Percentiles rank a stretch among this genome's conserved stretches.
These are phyloP conservation scores for Porogramme epimiltina DNA, from an alignment of 1,284 basidiomycete species.

Conservation along the genomic window DNA sequence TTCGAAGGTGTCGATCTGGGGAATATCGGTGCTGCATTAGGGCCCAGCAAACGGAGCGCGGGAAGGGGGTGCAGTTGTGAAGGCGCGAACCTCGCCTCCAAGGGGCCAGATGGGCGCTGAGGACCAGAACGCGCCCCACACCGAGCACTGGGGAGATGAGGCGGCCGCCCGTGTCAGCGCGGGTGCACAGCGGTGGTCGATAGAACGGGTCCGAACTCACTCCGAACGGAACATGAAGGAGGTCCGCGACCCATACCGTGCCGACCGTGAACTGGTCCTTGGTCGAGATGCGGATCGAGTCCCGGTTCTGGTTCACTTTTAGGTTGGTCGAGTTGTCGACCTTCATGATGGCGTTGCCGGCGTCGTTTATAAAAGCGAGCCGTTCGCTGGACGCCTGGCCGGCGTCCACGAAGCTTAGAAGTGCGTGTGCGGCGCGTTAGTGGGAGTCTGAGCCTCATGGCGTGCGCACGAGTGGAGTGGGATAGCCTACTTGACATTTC, in stretches of 20 bases:
- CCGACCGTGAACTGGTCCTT: conserved; percentile 62
- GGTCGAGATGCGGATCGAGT: conserved; percentile 66
- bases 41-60: conserved; percentile 1
- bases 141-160: conserved; percentile 53
- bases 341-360: conserved; percentile 68
- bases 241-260: conserved; percentile 66
- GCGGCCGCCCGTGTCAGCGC: conserved; percentile 2
- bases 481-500: conserved; percentile 55
- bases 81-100: conserved; percentile 47
- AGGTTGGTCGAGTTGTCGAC: conserved; percentile 69
- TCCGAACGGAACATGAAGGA: conserved; percentile 71
- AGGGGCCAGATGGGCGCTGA: conserved; percentile 62
- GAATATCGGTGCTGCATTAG: neutral
- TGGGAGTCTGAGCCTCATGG: neutral
- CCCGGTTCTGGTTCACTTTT: conserved; percentile 63
- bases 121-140: conserved; percentile 76
- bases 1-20: conserved; percentile 72
- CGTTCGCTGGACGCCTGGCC: conserved; percentile 47
- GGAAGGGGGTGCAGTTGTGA: neutral
- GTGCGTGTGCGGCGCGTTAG: neutral
- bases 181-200: neutral
- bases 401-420: conserved; percentile 54
- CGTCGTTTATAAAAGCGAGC: conserved; percentile 64
- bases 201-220: conserved; percentile 28
- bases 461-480: neutral